Base-by-base conservation (phyloP, 1,139 yeast species). In the Pichia sp. region DNA sequence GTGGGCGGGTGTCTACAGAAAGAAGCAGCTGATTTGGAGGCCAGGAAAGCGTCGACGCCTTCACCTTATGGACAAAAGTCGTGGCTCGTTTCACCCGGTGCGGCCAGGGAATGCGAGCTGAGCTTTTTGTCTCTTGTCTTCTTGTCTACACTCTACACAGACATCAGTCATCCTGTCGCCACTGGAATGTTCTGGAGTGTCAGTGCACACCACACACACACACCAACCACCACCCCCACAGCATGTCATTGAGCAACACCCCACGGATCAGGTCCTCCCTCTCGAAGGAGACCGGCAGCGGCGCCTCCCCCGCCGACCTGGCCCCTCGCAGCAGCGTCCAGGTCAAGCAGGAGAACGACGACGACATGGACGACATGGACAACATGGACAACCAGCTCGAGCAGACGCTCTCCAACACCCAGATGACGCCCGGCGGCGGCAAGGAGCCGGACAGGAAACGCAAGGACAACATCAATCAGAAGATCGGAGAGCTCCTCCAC, bases 381-480 rank as follows among this genome's bases (percentile, higher is more conserved):
- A 53, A 50, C 6, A 48, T 45, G 19, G 40, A 47, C 30, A 38
- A 42, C 31, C 34, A 37, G 21, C 44, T 36, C 19, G 38, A 11
- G n/a, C 35, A 18, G 15, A 17, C 12, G 12, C 30, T 21, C n/a
- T 27, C 18, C 14, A 30, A 3, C 4, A 9, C 3, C 15, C 42
- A 33, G 31, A 10, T 18, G 19, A 37, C 9, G 10, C 17, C 19
- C 30, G 33, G 19, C 57, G 60, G 32, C 67, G 71, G 7, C 72
- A 73, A 15, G 22, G 32, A 18, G 42, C 44, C 54, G 2, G 84
- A 78, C 52, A 70, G 94, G 15, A 81, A 88, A 55, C 77, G 96
- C 51, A 73, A 96, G 51, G 98, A 90, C 64, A 88, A 86, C 59
- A 87, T 91, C 65, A 90, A 90, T 62, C 96, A 89, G 44, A 83